Conservation (phyloP, 495 filamentous ascomycete species). For the Tuber magnatum region DNA sequence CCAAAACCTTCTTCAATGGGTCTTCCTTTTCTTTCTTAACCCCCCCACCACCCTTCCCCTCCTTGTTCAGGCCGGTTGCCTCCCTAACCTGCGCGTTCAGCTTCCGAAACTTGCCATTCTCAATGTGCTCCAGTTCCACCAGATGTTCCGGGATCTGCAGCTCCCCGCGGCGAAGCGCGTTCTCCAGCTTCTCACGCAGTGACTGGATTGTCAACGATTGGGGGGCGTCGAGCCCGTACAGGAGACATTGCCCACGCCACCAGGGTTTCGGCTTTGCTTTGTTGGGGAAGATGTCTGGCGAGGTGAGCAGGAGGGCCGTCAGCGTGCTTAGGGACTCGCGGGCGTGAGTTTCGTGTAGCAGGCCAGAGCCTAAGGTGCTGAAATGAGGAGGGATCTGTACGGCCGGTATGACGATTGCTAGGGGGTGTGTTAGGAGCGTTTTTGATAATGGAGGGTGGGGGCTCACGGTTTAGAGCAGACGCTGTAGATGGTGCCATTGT, state of each 20-base stretch:
- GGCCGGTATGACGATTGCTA: conserved; percentile 29
- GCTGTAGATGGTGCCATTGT: conserved; percentile 24
- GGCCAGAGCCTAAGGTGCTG: conserved; percentile 25
- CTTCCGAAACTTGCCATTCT: conserved; percentile 29
- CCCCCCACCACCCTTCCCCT: background rate
- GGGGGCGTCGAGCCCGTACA: conserved; percentile 24
- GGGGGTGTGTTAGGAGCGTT: conserved; percentile 7
- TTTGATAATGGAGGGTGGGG: background rate
- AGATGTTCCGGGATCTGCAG: conserved; percentile 13
- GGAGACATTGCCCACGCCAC: conserved; percentile 31
- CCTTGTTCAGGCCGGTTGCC: background rate
- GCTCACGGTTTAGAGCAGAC: conserved; percentile 20
- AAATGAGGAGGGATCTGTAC: conserved; percentile 20
- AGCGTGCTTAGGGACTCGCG: conserved; percentile 28
- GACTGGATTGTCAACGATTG: conserved; percentile 8
- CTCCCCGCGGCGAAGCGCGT: conserved; percentile 8
- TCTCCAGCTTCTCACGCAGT: conserved; percentile 11
- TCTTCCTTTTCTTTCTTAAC: conserved; percentile 13
- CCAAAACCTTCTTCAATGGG: conserved; percentile 6
- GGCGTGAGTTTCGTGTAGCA: conserved; percentile 18
- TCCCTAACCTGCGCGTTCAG: conserved; percentile 31
- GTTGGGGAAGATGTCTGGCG: conserved; percentile 12
- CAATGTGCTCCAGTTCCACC: conserved; percentile 16
- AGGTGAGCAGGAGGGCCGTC: conserved; percentile 25
- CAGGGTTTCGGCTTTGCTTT: conserved; percentile 24